Conservation (phyloP, 2,329 filamentous ascomycete species). For the Pseudogymnoascus sp. region DNA sequence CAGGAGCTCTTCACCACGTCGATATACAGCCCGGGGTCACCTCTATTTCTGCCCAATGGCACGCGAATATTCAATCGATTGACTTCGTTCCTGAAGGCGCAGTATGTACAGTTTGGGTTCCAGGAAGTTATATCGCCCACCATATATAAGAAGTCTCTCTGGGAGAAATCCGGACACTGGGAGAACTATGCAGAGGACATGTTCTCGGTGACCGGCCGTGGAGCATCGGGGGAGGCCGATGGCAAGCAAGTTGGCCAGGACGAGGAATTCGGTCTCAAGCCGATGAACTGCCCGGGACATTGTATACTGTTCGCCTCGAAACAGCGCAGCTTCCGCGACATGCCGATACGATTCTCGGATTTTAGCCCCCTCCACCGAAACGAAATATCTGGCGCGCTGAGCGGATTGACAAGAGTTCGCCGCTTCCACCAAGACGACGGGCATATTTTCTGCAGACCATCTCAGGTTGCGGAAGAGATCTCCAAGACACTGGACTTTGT, state of each 20-base stretch:
- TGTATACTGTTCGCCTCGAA: slow-evolving; percentile 74
- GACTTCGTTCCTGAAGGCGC: slow-evolving; percentile 69
- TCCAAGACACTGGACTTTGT: slow-evolving; percentile 66
- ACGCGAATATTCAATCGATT: slow-evolving; percentile 77
- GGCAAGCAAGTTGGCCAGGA: slow-evolving; percentile 44
- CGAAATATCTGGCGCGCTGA: slow-evolving; percentile 72
- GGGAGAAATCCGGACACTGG: slow-evolving; percentile 79
- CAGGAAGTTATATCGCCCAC: slow-evolving; percentile 83
- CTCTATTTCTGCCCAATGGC: slow-evolving; percentile 75
- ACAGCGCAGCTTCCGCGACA: slow-evolving; percentile 65
- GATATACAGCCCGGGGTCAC: slow-evolving; percentile 73
- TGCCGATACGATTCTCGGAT: slow-evolving; percentile 78
- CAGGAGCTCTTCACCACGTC: slow-evolving; percentile 76
- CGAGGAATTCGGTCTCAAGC: slow-evolving; percentile 75
- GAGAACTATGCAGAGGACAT: slow-evolving; percentile 89
- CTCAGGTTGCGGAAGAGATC: slow-evolving; percentile 69
- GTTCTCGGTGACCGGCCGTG: slow-evolving; percentile 63
- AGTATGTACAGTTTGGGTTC: slow-evolving; percentile 79
- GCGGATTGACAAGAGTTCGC: slow-evolving; percentile 73
- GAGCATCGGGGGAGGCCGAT: slow-evolving; percentile 23
- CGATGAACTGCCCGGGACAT: slow-evolving; percentile 90
- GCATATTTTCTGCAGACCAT: slow-evolving; percentile 78
- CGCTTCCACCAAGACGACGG: slow-evolving; percentile 88
- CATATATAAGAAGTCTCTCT: slow-evolving; percentile 82
- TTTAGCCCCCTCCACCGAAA: slow-evolving; percentile 84